Percentiles rank a stretch among this genome's conserved stretches.
These are phyloP conservation scores for Cadophora sp. DNA, from an alignment of 2,329 filamentous ascomycete genomes.

Conservation along the genomic window DNA sequence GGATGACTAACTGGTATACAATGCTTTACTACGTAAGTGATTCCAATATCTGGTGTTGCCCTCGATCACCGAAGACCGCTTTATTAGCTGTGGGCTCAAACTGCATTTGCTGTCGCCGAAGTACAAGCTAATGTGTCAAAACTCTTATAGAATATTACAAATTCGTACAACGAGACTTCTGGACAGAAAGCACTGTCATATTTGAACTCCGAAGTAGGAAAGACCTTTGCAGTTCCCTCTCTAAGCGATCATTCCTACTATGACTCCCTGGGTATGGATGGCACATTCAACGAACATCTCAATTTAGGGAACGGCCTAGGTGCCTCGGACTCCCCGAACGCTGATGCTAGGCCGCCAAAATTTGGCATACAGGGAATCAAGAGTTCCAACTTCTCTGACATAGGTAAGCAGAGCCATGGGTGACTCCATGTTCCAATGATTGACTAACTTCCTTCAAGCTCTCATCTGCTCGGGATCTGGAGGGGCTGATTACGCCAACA, in stretches of 20 bases:
- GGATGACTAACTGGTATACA: constrained; percentile 50
- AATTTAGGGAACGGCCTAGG: constrained; percentile 16
- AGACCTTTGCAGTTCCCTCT: constrained; percentile 45
- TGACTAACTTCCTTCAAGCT: constrained; percentile 10
- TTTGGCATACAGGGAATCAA: constrained; percentile 41
- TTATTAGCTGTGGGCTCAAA: not conserved
- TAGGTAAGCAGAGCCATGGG: not conserved
- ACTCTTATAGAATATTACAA: constrained; percentile 42
- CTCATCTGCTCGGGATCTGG: constrained; percentile 45
- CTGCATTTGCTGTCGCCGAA: not conserved
- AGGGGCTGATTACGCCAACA: constrained; percentile 47
- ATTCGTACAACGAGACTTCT: constrained; percentile 18
- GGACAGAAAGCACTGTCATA: constrained; percentile 44
- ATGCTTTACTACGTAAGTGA: constrained; percentile 43
- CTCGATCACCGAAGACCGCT: not conserved
- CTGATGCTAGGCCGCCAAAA: constrained; percentile 38
- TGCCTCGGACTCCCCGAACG: constrained; percentile 13
- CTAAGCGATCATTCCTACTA: constrained; percentile 8
- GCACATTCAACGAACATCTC: constrained; percentile 20
- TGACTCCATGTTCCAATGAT: not conserved
- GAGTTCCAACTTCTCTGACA: constrained; percentile 40
- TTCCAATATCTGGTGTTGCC: not conserved
- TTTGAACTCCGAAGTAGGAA: constrained; percentile 48
- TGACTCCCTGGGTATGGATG: constrained; percentile 23
- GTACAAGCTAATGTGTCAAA: constrained; percentile 39